phyloP scores from a whole-genome alignment of 2,329 filamentous ascomycete species.

The Trichoderma sp. region DNA sequence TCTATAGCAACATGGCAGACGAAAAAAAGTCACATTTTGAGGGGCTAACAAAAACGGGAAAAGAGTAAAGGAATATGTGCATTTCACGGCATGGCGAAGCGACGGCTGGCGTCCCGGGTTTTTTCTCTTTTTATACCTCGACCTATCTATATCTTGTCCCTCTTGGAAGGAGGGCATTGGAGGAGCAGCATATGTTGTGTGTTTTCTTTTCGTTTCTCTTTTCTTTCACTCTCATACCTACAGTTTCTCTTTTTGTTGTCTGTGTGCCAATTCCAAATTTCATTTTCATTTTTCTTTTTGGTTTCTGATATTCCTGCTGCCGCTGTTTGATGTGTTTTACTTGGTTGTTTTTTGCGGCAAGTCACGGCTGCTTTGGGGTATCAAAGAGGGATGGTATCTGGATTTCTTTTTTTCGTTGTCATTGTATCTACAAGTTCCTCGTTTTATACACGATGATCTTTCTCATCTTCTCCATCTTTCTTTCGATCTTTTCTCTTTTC shows the following conservation, averaged over 20 bases:
- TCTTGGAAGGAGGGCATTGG: neutral
- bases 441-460: neutral
- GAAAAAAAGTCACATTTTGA: neutral
- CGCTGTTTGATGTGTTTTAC: neutral
- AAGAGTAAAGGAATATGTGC: conserved; percentile 8
- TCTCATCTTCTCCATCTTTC: neutral
- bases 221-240: neutral
- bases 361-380: neutral
- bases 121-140: conserved; percentile 11
- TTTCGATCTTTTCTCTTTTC: neutral
- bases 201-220: neutral
- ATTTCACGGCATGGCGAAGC: conserved; percentile 29
- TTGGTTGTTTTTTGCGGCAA: neutral
- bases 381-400: neutral
- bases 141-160: neutral
- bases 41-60: neutral
- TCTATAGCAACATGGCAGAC: neutral
- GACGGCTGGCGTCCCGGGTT: conserved; percentile 29
- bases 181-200: neutral
- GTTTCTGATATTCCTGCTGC: neutral
- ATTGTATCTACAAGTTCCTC: neutral
- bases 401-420: neutral
- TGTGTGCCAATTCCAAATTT: neutral
- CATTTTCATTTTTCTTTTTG: neutral
- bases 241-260: neutral